These are phyloP conservation scores for Phytophthora tubulina DNA, from an alignment of 352 stramenopile species.

Conservation along the genomic window DNA sequence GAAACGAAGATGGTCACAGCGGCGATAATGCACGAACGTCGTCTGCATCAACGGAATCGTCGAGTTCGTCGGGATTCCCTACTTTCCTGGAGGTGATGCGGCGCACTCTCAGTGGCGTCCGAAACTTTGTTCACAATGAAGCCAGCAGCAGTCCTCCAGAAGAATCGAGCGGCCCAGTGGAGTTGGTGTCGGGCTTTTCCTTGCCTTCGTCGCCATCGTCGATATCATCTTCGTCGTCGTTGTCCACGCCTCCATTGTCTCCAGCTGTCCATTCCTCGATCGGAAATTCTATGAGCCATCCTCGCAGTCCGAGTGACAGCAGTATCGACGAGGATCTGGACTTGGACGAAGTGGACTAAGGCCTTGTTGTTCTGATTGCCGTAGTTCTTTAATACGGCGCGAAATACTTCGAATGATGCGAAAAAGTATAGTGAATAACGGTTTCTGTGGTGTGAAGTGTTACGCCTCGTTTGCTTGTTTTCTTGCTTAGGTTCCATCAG, in stretches of 20 bases:
- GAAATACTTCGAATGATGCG: constrained; percentile 24
- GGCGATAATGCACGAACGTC: constrained; percentile 26
- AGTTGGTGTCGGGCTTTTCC: constrained; percentile 29
- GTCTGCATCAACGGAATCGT: constrained; percentile 42
- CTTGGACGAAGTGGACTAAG: constrained; percentile 76
- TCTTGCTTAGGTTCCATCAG: constrained; percentile 3
- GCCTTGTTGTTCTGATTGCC: constrained; percentile 2
- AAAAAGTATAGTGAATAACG: constrained; percentile 45
- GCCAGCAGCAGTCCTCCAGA: constrained; percentile 13
- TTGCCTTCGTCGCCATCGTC: constrained; percentile 46
- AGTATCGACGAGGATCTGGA: constrained; percentile 74
- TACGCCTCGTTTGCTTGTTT: not conserved
- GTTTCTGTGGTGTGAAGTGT: constrained; percentile 6
- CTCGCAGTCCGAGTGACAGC: constrained; percentile 43
- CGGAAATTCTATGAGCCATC: constrained; percentile 12
- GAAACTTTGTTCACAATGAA: constrained; percentile 49
- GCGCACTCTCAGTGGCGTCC: constrained; percentile 54
- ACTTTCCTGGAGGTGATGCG: constrained; percentile 65
- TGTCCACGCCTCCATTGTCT: constrained; percentile 23
- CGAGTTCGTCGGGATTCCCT: constrained; percentile 43
- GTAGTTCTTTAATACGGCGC: constrained; percentile 9
- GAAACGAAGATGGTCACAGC: constrained; percentile 5
- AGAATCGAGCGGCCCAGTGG: constrained; percentile 17
- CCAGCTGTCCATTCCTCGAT: constrained; percentile 23
- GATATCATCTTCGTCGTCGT: constrained; percentile 28